Evolutionary conservation across 2,329 filamentous ascomycete genomes (phyloP), one percentile per base, ranked within the genome.

Genomic region (Fusarium haematococcum): DNA sequence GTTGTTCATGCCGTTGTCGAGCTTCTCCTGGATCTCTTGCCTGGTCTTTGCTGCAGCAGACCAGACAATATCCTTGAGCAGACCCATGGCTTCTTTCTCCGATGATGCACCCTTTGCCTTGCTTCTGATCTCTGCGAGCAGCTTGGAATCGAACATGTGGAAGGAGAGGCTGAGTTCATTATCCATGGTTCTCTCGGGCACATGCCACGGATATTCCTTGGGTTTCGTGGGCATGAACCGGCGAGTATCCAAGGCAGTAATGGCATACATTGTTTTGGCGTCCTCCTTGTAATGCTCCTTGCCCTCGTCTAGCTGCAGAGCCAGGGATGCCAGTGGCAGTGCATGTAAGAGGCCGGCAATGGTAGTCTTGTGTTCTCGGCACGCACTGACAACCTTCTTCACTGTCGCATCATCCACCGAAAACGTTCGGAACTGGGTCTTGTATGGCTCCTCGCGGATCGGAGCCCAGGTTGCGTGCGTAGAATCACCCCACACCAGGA

Each of bases 271-370:
- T 20, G 73, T 50, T 30, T 68, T 75, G 39, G 73, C 57, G 13
- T 73, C 54, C 13, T 68, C 25, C 27, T 62, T 59, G 13, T 66
- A 30, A 25, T 75, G 41, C 33, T 56, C 67, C 50, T 58, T 58
- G 9, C 57, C 67, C 25, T 74, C 57, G 6, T 48, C 63, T 11
- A 74, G 18, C 25, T 75, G 73, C 8, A 73, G 37, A 11, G 79
- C 71, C 8, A 81, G 64, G 9, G 76, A 79, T 2, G 61, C 60
- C 5, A 80, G 60, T 2, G 63, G 59, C 4, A 81, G 54, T 13
- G 72, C 77, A 23, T 81, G 74, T 18, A 82, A 57, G 14, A 82
- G 70, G 8, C 74, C 79, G 13, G 80, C 80, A 6, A 82, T 50
- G 2, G 80, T 82, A 3, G 80, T 81, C 14, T 73, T 63, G 45